phyloP scores from a whole-genome alignment of 345 rosid genomes.

The Barbarea vulgaris region DNA sequence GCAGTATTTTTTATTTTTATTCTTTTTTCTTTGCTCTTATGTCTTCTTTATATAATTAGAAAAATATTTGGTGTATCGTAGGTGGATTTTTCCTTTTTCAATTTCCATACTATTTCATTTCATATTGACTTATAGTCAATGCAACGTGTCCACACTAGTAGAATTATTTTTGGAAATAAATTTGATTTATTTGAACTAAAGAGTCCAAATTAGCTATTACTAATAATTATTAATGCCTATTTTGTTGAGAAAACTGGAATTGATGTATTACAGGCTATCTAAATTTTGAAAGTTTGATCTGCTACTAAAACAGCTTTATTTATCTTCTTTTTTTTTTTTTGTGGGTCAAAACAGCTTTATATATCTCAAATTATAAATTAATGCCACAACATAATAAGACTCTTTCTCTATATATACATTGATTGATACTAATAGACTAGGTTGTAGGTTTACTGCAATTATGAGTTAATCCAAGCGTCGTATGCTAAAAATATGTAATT shows the following conservation, averaged over 20 bases:
- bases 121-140: conserved; percentile 33
- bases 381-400: not conserved
- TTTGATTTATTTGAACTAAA: not conserved
- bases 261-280: conserved; percentile 15
- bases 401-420: not conserved
- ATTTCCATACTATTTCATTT: conserved; percentile 3
- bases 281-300: not conserved
- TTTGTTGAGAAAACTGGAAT: not conserved
- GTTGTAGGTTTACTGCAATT: not conserved
- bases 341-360: too few relatives aligned
- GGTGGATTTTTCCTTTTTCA: conserved; percentile 22
- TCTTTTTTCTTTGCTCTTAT: not conserved
- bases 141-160: conserved; percentile 14
- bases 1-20: not conserved
- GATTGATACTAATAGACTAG: not conserved
- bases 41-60: not conserved
- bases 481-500: not conserved
- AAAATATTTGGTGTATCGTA: conserved; percentile 20
- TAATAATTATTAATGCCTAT: not conserved
- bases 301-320: not conserved
- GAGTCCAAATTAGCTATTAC: conserved; percentile 4
- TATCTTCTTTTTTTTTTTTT: not conserved
- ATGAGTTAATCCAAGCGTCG: not conserved
- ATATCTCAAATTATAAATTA: not conserved
- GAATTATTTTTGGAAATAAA: not conserved